These are phyloP conservation scores for Protomyces arabidopsidicola DNA, from an alignment of 1,139 yeast species.

Conservation along the genomic window DNA sequence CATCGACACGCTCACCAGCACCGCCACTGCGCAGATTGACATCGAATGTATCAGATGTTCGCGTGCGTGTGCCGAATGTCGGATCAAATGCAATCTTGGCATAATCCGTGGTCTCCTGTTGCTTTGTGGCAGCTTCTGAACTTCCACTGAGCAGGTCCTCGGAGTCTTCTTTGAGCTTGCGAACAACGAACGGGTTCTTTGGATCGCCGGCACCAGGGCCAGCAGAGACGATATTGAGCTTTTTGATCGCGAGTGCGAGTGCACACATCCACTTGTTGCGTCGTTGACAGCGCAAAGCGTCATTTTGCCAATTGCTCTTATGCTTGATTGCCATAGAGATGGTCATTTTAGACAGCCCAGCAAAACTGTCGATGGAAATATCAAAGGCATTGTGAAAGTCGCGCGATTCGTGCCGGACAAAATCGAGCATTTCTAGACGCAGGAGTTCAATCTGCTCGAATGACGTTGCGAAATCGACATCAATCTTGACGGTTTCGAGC, in stretches of 20 bases:
- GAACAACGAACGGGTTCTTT: conserved; percentile 12
- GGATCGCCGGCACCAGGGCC: conserved; percentile 29
- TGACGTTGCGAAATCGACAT: conserved; percentile 39
- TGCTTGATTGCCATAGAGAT: conserved; percentile 38
- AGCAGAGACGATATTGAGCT: conserved; percentile 28
- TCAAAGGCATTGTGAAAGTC: conserved; percentile 41
- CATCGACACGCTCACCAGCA: conserved; percentile 8
- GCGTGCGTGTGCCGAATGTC: conserved; percentile 13
- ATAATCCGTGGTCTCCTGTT: background rate
- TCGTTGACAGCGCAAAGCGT: conserved; percentile 32
- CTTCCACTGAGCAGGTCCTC: background rate
- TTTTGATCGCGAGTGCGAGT: conserved; percentile 28
- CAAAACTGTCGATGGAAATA: conserved; percentile 39
- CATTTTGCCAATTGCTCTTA: conserved; percentile 41
- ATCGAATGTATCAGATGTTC: conserved; percentile 6
- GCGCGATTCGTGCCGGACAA: conserved; percentile 40
- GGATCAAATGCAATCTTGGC: conserved; percentile 7
- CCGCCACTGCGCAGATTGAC: conserved; percentile 18
- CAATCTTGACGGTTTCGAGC: conserved; percentile 32
- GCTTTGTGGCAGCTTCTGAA: background rate
- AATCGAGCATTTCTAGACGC: conserved; percentile 37
- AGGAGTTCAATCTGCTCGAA: conserved; percentile 40
- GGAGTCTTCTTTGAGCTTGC: background rate
- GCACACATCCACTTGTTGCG: conserved; percentile 32
- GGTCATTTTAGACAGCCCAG: conserved; percentile 41